Base-by-base conservation (phyloP, 371 early-diverging fungal species). In the Apophysomyces variabilis region DNA sequence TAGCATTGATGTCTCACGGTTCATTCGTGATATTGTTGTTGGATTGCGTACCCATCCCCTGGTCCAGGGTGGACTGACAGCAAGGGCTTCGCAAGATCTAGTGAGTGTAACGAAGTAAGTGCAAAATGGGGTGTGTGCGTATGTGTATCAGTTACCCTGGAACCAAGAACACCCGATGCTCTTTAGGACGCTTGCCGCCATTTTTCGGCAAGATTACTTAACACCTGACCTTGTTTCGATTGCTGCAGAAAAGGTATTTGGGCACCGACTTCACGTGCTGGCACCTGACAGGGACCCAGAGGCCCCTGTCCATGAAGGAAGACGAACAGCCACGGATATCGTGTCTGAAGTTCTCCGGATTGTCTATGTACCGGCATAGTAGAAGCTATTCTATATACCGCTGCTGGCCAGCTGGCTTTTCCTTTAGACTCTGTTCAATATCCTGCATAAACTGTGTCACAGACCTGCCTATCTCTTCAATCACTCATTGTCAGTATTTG, bases 21-120 rank as follows among this genome's bases (percentile, higher is more conserved):
- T 87, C 50, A 83, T 88, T 38, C 73, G 89, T 13, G 89, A 88
- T 71, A 83, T 88, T 50, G 80, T 88, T 3, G 87, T 88, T 7
- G 87, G 83, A 11, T 67, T 88, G 21, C 81, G 89, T 9, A 86
- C 86, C 6, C 89, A 88, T 66, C 85, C 85, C 6, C 65, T 77
- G 26, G 81, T 88, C 7, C 81, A 79, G 56, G 85, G 87, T 35
- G 89, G 89, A 0, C 38, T 88, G 32, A 88, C 89, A n/a, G 79
- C 89, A 7, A 69, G 87, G 38, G 77, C 87, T 36, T 86, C 85
- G 4, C 76, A 83, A 54, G 89, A 88, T 62, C 69, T 88, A 7
- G 82, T 84, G 39, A 68, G 64, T 1, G 85, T 87, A 7, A 80
- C 84, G 66, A 87, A 78, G 87, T 85, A 78, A 65, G 72, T 43